Evolutionary conservation across 2,329 filamentous ascomycete species (phyloP).

Genomic region (Fusarium sp.): DNA sequence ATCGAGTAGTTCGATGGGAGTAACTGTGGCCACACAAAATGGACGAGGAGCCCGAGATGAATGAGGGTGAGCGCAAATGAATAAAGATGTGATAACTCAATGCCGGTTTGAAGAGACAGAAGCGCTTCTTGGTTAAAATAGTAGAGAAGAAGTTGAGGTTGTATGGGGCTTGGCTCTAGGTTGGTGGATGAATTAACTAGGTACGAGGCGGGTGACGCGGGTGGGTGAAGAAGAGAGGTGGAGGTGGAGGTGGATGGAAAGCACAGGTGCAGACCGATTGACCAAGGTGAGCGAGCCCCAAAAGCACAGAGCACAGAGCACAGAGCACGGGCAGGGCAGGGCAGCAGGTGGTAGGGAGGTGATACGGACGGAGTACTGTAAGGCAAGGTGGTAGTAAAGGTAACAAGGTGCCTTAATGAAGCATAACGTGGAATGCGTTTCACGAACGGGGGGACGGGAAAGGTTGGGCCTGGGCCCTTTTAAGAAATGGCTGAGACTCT

Average conservation of each 20-base stretch:
- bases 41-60: background rate
- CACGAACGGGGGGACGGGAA: conserved; percentile 32
- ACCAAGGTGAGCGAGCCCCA: background rate
- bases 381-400: conserved; percentile 7
- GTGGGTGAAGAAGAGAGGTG: conserved; percentile 12
- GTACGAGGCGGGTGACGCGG: conserved; percentile 9
- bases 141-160: conserved; percentile 3
- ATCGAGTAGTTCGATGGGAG: conserved; percentile 12
- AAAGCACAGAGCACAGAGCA: background rate
- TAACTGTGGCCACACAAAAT: conserved; percentile 2
- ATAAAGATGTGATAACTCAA: conserved; percentile 3
- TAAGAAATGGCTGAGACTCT: conserved; percentile 25
- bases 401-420: conserved; percentile 5
- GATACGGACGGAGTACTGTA: background rate
- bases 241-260: conserved; percentile 3
- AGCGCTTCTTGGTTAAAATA: conserved; percentile 10
- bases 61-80: background rate
- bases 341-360: background rate
- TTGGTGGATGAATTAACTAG: conserved; percentile 3
- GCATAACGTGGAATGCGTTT: conserved; percentile 30
- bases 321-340: background rate
- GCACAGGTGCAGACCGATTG: conserved; percentile 9
- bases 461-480: conserved; percentile 34
- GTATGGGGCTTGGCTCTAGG: conserved; percentile 14
- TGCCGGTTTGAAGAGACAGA: background rate